These are phyloP conservation scores for Skeletonema potamos DNA, from an alignment of 108 stramenopile species.

Conservation along the genomic window DNA sequence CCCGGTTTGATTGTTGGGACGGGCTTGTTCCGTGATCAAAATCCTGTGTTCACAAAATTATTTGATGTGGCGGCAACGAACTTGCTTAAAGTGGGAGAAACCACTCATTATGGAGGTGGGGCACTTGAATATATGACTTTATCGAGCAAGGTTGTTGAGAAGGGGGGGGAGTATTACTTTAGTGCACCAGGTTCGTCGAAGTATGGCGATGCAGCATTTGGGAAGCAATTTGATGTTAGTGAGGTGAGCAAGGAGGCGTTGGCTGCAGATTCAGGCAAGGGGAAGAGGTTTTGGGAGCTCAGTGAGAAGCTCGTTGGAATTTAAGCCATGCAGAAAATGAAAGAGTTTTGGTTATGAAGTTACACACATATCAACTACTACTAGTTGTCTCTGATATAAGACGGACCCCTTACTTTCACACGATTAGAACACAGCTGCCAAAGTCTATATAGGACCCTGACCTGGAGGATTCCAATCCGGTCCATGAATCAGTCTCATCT, in stretches of 20 bases:
- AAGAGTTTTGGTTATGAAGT: no score
- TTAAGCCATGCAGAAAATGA: no score
- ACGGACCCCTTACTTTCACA: no score
- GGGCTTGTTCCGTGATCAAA: slow-evolving; percentile 88
- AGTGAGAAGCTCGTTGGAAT: slow-evolving; percentile 70
- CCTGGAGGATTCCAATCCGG: not conserved
- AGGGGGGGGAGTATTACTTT: not conserved
- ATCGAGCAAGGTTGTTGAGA: slow-evolving; percentile 42
- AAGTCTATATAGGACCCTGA: no score
- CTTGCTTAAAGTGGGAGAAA: slow-evolving; percentile 69
- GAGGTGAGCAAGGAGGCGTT: slow-evolving; percentile 69
- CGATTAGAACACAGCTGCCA: no score
- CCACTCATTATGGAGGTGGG: slow-evolving; percentile 73
- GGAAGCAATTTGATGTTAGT: slow-evolving; percentile 58
- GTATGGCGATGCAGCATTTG: slow-evolving; percentile 78
- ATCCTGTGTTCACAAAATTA: slow-evolving; percentile 74
- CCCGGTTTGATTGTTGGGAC: slow-evolving; percentile 85
- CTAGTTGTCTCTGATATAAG: no score
- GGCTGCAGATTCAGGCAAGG: slow-evolving; percentile 64
- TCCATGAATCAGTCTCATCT: not conserved
- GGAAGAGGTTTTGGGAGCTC: slow-evolving; percentile 68
- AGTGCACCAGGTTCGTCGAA: slow-evolving; percentile 75
- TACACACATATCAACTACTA: no score
- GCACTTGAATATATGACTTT: slow-evolving; percentile 78
- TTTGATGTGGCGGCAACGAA: slow-evolving; percentile 76